Evolutionary conservation across 164 flowering plant species (phyloP), one percentile per base, ranked within the genome.

Genomic region (Platanus orientalis): DNA sequence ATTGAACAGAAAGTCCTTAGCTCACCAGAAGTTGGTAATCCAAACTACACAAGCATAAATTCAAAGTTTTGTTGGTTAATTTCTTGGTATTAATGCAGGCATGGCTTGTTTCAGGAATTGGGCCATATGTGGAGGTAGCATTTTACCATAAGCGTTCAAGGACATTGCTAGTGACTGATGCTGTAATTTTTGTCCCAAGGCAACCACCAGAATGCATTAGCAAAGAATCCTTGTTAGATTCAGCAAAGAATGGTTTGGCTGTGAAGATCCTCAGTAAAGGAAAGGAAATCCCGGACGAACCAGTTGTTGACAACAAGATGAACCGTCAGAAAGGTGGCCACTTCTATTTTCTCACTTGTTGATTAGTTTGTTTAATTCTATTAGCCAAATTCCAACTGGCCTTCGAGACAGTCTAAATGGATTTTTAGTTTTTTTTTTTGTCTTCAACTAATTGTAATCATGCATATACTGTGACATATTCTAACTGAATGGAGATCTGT

Each of bases 111-210:
- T 61, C 77, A 94, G 98, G 97, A 62, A 94, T 94, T 71, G 97
- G 99, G n/a, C 97, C 97, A 32, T 94, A 94, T 72, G 99, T 91
- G 26, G 97, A 94, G 80, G 99, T 89, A 25, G 96, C 97, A 48
- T 94, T 94, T 72, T 91, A 89, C 71, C 97, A 94, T 60, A 89
- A 85, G 73, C 83, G 75, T 30, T 85, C 96, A 61, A 79, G 85
- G 67, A 83, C 97, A 19, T 78, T 91, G 44, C 73, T 94, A 30
- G 84, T 91, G 21, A 91, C 99, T 20, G 97, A 94, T 80, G 99
- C 97, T 29, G 97, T 94, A 4, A 94, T 94, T 60, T 94, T 78
- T 75, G 99, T 94, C 53, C 96, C 99, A 19, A 81, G 78, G 52
- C 85, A 88, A 74, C 97, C 99, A 42, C 96, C 99, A 14, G 87